Conservation (phyloP, 345 rosid species). For the Pistacia integerrima region DNA sequence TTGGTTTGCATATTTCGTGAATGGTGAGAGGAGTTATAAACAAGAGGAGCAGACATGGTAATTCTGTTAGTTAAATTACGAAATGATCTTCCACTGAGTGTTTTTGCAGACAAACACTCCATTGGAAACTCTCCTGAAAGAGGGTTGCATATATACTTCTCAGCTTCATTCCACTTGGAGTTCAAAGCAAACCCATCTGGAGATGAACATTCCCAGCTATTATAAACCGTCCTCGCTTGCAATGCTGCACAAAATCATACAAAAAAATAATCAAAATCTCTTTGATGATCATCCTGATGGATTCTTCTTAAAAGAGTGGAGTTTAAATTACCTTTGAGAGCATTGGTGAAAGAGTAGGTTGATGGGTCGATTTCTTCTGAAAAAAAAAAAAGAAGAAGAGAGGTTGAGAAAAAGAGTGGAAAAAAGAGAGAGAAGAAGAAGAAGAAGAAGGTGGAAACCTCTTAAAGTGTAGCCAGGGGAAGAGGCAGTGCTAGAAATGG, state of each 20-base stretch:
- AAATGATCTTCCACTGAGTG: slow-evolving; percentile 75
- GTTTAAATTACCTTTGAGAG: slow-evolving; percentile 64
- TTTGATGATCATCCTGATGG: neutral
- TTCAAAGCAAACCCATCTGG: slow-evolving; percentile 84
- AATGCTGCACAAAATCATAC: slow-evolving; percentile 51
- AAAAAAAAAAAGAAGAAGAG: neutral
- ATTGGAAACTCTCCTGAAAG: slow-evolving; percentile 97
- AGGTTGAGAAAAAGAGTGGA: neutral
- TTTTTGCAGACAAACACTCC: slow-evolving; percentile 94
- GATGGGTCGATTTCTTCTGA: slow-evolving; percentile 94
- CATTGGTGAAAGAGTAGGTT: slow-evolving; percentile 85
- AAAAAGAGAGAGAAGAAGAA: neutral
- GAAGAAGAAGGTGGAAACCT: slow-evolving; percentile 27
- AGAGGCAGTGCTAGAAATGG: slow-evolving; percentile 88
- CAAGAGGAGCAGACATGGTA: slow-evolving; percentile 85
- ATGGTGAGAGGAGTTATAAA: slow-evolving; percentile 42
- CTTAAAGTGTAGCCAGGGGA: slow-evolving; percentile 79
- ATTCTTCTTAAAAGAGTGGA: no score
- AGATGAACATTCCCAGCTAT: slow-evolving; percentile 62
- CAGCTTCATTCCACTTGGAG: slow-evolving; percentile 98
- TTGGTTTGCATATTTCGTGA: slow-evolving; percentile 30
- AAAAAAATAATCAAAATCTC: neutral
- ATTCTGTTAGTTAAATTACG: slow-evolving; percentile 42
- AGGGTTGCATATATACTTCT: slow-evolving; percentile 93
- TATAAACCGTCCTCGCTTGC: slow-evolving; percentile 65